Base-by-base conservation (phyloP, 768 basidiomycete genomes). In the Boletus tomentosulus region DNA sequence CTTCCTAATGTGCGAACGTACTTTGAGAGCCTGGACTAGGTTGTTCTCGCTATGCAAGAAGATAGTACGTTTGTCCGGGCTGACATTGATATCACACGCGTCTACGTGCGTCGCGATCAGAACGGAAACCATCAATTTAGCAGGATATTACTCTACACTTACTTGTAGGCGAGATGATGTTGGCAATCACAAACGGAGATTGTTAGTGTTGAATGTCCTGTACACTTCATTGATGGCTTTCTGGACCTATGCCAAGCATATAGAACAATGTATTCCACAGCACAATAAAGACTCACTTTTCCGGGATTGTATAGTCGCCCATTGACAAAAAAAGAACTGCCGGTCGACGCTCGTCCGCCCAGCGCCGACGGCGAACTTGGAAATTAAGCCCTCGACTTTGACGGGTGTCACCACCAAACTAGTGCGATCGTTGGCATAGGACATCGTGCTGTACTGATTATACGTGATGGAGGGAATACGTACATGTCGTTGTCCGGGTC, bases 51-150 rank as follows among this genome's bases (percentile, higher is more conserved):
- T 86, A 61, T 98, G 93, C 11, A 99, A 64, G 48, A 97, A 85
- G 35, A 98, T 88, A 0, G 92, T 95, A n/a, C 96, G 80, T 65
- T 98, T 99, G 73, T 98, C 97, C 0, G 97, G 96, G 57, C 86
- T 91, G 55, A 98, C 89, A 57, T 99, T 99, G 63, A 99, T 84
- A 65, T 99, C 97, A 62, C 84, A 90, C 0, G 82, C 75, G 53
- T 85, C 92, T 94, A 57, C 24, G 15, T n/a, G n/a, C n/a, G n/a
- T 30, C 12, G 6, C 31, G 25, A 35, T 53, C 43, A 59, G 37
- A 6, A 50, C 12, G 33, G 47, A 39, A 42, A 33, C 28, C 28
- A n/a, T 15, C 7, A 43, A 11, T 25, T 15, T 24, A 22, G 7
- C n/a, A n/a, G n/a, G n/a, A n/a, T n/a, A n/a, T n/a, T n/a, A n/a